Evolutionary conservation across 1,139 yeast genomes (phyloP), one percentile per base, ranked within the genome.

Genomic region (Nadsonia commutata): DNA sequence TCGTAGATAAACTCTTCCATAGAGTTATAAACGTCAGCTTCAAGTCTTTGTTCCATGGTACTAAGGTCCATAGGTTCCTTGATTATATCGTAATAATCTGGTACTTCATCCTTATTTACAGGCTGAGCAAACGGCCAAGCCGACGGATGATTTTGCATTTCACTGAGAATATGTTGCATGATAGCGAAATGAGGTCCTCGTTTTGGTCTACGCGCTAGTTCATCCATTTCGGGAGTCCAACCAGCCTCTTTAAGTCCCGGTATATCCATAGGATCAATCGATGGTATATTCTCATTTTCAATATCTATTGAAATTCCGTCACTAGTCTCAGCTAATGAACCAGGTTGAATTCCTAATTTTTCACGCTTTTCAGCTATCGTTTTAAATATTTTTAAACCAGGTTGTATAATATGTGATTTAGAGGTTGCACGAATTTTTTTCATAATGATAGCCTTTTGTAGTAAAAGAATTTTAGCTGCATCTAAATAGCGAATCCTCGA

Each of bases 71-170:
- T 93, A n/a, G 99, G 98, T 59, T 90, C 97, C 57, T 88, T 86
- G 50, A 90, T 90, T 23, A 90, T 94, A 53, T 85, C 94, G 59
- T 90, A 90, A 59, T 93, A 93, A 60, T 93, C 98, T 0, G 94
- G 86, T 16, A 93, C 98, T 56, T 93, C 98, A 41, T 85, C 94
- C 55, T 76, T 77, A 59, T 81, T 85, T 16, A 93, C 98, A 1
- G 98, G 95, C 45, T 77, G 81, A 27, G 88, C 76, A 63, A 93
- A 93, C 22, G 99, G 98, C 98, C 98, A 90, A n/a, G 97, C 93
- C 2, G 95, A 83, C 0, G 97, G 94, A 59, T 90, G 95, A 58
- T 83, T 85, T 56, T 84, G 94, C 66, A 90, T 64, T 58, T 90
- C 99, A 7, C 85, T 76, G 42, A 90, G 70, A 21, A 90, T 63